Base-by-base conservation (phyloP, 169 alveolate genomes). In the Plasmodium chabaudi region DNA sequence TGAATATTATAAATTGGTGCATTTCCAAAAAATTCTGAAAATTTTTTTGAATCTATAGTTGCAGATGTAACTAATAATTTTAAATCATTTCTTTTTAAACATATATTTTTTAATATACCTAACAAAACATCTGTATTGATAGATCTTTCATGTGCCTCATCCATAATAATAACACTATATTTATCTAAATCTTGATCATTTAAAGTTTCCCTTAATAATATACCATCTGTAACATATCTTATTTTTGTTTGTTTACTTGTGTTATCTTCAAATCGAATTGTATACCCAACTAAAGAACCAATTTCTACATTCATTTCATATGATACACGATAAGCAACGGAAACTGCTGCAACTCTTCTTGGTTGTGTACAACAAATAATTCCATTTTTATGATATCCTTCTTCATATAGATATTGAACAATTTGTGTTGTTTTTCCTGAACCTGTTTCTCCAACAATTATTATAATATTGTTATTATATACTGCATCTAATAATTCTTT, bases 301-400 rank as follows among this genome's bases (percentile, higher is more conserved):
- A 99, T 95, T 63, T 97, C 97, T 0, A 95, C 94, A 51, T 97
- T 97, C 98, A 98, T 95, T 92, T 99, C 99, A 56, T 98, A 99
- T 19, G 99, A 97, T 21, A 99, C 99, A 88, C 99, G 98, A 94
- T 98, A 97, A n/a, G 99, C 99, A 9, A 99, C 99, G 21, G 99
- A 96, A 60, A 99, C 99, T 0, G 99, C 99, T 1, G 99, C 99
- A 9, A 99, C 99, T 74, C 99, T 97, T 72, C 99, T 97, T 39
- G 99, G 99, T 95, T 99, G 99, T 25, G 99, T 99, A 94, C 99
- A 99, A 7, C 99, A 99, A n/a, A 99, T 98, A 21, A 98, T 93
- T 12, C 99, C 99, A 77, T 73, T 89, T 87, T 92, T 93, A 47
- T 97, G 91, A 94, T 98, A 98, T 9, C 99, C 99, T 51, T 89